Percentiles rank a stretch among this genome's conserved stretches.
Evolutionary conservation across 805 yeast genomes (phyloP).

Genomic region (Teunomyces kruisii): DNA sequence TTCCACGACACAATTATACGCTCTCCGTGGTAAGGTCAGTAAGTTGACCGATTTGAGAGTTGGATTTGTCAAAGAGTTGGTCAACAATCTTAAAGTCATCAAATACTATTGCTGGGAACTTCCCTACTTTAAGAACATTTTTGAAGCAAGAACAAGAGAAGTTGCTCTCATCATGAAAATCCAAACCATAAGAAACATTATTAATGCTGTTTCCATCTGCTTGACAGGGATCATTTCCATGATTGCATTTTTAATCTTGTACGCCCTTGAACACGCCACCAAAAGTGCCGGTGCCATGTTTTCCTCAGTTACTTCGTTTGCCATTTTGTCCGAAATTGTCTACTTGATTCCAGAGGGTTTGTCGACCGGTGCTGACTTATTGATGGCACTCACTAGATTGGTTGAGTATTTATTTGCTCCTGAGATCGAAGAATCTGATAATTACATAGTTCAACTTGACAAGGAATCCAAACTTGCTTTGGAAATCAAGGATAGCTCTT

Average conservation of each 20-base stretch:
- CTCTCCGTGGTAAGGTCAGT: slow-evolving; percentile 8
- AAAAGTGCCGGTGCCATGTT: slow-evolving; percentile 12
- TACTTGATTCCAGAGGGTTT: slow-evolving; percentile 12
- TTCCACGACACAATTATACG: slow-evolving; percentile 7
- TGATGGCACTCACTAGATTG: slow-evolving; percentile 17
- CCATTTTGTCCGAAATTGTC: slow-evolving; percentile 11
- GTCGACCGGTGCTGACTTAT: slow-evolving; percentile 12
- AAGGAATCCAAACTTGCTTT: slow-evolving; percentile 13
- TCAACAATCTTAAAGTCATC: slow-evolving; percentile 18
- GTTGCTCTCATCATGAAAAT: slow-evolving; percentile 11
- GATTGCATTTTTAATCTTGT: slow-evolving; percentile 16
- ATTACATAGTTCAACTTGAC: slow-evolving; percentile 1
- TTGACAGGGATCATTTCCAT: slow-evolving; percentile 13
- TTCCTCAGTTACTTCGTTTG: slow-evolving; percentile 18
- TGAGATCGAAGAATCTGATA: slow-evolving; percentile 12
- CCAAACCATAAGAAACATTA: slow-evolving; percentile 12
- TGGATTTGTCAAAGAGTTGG: slow-evolving; percentile 12
- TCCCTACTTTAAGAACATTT: slow-evolving; percentile 13
- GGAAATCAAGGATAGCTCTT: slow-evolving; percentile 21
- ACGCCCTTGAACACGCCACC: slow-evolving; percentile 9
- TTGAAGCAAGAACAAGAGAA: slow-evolving; percentile 12
- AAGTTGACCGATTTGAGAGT: slow-evolving; percentile 16
- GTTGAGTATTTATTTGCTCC: slow-evolving; percentile 24
- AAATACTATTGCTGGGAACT: slow-evolving; percentile 20
- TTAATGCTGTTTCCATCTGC: slow-evolving; percentile 12